Evolutionary conservation across 148 eudicot species (phyloP), one percentile per base, ranked within the genome.

Genomic region (Vaccinium myrtillus): DNA sequence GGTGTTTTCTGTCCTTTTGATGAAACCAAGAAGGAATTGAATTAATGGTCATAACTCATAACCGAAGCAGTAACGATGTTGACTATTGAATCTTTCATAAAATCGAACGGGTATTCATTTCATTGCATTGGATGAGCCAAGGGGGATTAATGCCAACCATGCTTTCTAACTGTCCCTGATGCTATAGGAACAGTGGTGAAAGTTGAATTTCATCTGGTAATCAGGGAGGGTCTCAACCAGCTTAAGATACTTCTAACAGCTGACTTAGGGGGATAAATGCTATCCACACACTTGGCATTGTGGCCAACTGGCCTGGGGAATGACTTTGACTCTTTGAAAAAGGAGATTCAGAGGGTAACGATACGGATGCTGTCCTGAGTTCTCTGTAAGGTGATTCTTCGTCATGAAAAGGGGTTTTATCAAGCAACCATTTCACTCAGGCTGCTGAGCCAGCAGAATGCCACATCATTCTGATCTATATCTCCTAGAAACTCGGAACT

Each of bases 151-250:
- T 27, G 74, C 74, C 74, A 69, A 30, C 78, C 23, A 19, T 19
- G 6, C 51, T 13, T 75, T 75, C 14, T 75, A 8, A 75, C 27
- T 16, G 10, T 18, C 77, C 77, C 48, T 16, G 50, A 39, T 74
- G 8, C 21, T 43, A 0, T 2, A 16, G 50, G 54, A 46, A 19
- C 53, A 75, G 25, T 46, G 13, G 1, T 75, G 25, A 46, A 43
- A 74, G 54, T 75, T 19, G 30, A 46, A 46, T 46, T 75, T 75
- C 54, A 75, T 75, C 53, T 75, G 51, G 25, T 46, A 75, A 75
- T 43, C 78, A 75, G 54, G 78, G 54, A 46, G 51, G 51, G 9
- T 14, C 36, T 73, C n/a, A 32, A 73, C 8, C 76, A 73, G 76
- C 76, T 71, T 71, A 71, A 71, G 48, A 32, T 19, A 71, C 76